Evolutionary conservation across 352 stramenopile genomes (phyloP), one percentile per base, ranked within the genome.

Genomic region (Pythium phragmitis): DNA sequence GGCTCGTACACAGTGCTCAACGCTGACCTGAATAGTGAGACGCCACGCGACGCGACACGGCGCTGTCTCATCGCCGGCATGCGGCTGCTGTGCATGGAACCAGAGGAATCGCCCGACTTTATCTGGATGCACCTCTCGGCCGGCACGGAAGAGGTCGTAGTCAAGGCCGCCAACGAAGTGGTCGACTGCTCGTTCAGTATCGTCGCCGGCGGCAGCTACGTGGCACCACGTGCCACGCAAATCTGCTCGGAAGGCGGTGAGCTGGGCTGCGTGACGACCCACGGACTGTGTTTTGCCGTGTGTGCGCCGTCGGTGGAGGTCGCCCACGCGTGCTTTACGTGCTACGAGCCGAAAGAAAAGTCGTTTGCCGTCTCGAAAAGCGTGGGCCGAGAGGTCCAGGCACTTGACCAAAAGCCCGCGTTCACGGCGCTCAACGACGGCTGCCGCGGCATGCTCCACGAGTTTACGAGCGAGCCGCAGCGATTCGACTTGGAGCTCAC

Each of bases 301-400:
- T 95, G 86, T 65, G 80, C 75, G 42, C 86, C 86, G 7, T 92
- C 82, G 59, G 84, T 95, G 7, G 82, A 92, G 58, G 81, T 95
- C 30, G 71, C 81, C 2, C 77, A 91, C 46, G 81, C 82, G 34
- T 79, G 87, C 54, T 95, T 95, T 69, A 92, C 81, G 49, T 92
- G 86, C 65, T 95, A 93, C 69, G 82, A 91, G 45, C 76, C 80
- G 41, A 91, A 82, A 26, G 80, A 89, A 23, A 88, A 80, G 53
- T 70, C 60, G 0, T 91, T 93, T 42, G 68, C 77, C 8, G 85
- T 91, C 28, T 89, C 81, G 0, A 87, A 93, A 57, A 73, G 77
- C 11, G 67, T 70, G 47, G 80, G 82, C 0, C 84, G 83, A 33
- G 74, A 87, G n/a, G 59, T 95, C 41, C 64, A 78, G 34, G 65